A percentile compares a stretch with the other conserved stretches of the same genome.
Evolutionary conservation across 129 eudicot species (phyloP).

Genomic region (Saussurea involucrata): DNA sequence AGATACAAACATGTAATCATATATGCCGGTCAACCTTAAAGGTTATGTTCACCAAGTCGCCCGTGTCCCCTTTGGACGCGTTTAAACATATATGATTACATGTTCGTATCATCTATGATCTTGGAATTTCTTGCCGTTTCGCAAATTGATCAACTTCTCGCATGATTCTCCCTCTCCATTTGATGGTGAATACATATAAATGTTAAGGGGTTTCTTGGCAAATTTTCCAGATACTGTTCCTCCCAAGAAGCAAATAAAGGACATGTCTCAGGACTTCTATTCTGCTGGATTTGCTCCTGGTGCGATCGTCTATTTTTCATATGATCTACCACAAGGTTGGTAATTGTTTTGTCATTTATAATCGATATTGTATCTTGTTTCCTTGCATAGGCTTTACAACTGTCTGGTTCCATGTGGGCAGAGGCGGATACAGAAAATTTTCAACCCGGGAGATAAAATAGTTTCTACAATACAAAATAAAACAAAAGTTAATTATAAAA

Average conservation of each 20-base stretch:
- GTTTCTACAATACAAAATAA: background rate
- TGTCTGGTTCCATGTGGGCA: background rate
- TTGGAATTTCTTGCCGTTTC: too few species aligned
- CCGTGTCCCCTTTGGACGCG: too few species aligned
- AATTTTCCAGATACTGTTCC: conserved; percentile 62
- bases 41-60: too few species aligned
- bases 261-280: conserved; percentile 68
- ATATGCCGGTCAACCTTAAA: too few species aligned
- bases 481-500: background rate
- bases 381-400: background rate
- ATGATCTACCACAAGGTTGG: conserved; percentile 72
- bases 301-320: conserved; percentile 81
- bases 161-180: too few species aligned
- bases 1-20: too few species aligned
- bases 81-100: too few species aligned
- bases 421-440: too few species aligned
- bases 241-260: conserved; percentile 80
- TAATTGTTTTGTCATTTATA: background rate
- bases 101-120: too few species aligned
- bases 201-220: background rate
- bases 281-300: conserved; percentile 95
- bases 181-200: background rate
- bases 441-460: background rate
- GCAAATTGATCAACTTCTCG: too few species aligned
- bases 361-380: background rate